Percentiles rank a stretch among this genome's conserved stretches.
Evolutionary conservation across 139 green algal species (phyloP).

Genomic region (Haematococcus sp.): DNA sequence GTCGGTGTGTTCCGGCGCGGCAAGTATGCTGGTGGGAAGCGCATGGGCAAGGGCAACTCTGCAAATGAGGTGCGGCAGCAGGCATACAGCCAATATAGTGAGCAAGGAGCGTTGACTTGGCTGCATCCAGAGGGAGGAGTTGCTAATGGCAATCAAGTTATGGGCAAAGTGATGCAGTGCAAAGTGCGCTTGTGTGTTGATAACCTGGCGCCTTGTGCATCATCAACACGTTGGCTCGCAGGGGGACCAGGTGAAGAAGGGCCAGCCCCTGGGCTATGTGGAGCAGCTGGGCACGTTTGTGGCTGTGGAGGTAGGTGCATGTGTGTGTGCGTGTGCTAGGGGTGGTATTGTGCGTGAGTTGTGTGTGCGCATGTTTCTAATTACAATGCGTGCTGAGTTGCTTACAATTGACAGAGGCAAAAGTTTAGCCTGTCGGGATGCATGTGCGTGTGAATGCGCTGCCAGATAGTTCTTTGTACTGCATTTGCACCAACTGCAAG

Average conservation of each 20-base stretch:
- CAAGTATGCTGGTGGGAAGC: slow-evolving; percentile 83
- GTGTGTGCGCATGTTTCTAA: too few species aligned
- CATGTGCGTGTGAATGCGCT: too few species aligned
- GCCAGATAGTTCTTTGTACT: too few species aligned
- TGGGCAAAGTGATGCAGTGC: background rate
- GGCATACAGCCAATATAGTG: too few species aligned
- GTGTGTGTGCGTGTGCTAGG: background rate
- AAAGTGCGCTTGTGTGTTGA: background rate
- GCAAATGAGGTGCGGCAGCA: slow-evolving; percentile 46
- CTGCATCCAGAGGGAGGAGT: background rate
- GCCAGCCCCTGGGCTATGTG: slow-evolving; percentile 80
- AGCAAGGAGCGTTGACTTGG: background rate
- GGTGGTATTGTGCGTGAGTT: background rate
- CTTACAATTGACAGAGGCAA: too few species aligned
- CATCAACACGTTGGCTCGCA: slow-evolving; percentile 8
- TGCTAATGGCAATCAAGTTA: background rate
- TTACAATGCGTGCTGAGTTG: too few species aligned
- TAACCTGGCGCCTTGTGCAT: too few species aligned
- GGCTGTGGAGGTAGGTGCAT: slow-evolving; percentile 69
- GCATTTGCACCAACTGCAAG: too few species aligned
- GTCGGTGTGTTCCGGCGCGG: slow-evolving; percentile 82
- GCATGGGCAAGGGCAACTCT: slow-evolving; percentile 76
- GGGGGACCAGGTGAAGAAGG: slow-evolving; percentile 83
- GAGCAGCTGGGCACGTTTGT: slow-evolving; percentile 95
- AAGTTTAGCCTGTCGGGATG: too few species aligned